These are phyloP conservation scores for Lichtheimia ramosa DNA, from an alignment of 371 early-diverging fungal species.

Conservation along the genomic window DNA sequence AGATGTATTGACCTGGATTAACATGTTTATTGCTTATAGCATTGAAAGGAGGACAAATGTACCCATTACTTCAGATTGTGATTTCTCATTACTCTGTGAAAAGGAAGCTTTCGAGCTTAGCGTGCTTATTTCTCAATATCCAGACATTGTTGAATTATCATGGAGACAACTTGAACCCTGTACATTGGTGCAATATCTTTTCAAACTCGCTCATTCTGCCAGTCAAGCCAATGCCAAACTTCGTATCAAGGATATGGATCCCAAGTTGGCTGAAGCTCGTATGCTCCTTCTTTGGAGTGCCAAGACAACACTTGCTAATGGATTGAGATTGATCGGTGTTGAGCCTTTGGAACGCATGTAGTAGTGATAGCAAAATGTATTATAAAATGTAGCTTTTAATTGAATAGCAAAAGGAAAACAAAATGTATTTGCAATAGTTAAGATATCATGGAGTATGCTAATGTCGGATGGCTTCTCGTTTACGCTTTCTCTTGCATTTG, in stretches of 20 bases:
- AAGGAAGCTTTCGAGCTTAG: conserved; percentile 70
- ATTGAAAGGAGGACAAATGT: conserved; percentile 37
- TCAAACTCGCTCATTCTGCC: conserved; percentile 79
- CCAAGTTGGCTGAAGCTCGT: conserved; percentile 76
- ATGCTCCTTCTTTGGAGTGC: conserved; percentile 77
- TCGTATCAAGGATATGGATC: conserved; percentile 67
- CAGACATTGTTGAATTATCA: conserved; percentile 68
- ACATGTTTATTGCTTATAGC: conserved; percentile 1
- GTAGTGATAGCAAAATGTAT: conserved; percentile 1
- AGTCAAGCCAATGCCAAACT: conserved; percentile 73
- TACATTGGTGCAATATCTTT: conserved; percentile 86
- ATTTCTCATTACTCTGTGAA: conserved; percentile 62
- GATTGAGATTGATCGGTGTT: conserved; percentile 74
- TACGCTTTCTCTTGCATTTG: conserved; percentile 59
- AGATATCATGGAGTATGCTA: too few relatives aligned
- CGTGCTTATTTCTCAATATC: conserved; percentile 80
- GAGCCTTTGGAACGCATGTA: conserved; percentile 87
- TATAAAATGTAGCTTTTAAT: too few relatives aligned
- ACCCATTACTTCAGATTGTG: conserved; percentile 20
- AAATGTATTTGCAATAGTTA: not conserved
- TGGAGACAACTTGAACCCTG: conserved; percentile 81
- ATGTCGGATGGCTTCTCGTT: conserved; percentile 14
- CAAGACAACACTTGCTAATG: conserved; percentile 76
- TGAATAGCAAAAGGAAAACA: not conserved
- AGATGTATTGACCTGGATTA: not conserved